phyloP scores from a whole-genome alignment of 441 rosid genomes.

The Adansonia grandidieri region DNA sequence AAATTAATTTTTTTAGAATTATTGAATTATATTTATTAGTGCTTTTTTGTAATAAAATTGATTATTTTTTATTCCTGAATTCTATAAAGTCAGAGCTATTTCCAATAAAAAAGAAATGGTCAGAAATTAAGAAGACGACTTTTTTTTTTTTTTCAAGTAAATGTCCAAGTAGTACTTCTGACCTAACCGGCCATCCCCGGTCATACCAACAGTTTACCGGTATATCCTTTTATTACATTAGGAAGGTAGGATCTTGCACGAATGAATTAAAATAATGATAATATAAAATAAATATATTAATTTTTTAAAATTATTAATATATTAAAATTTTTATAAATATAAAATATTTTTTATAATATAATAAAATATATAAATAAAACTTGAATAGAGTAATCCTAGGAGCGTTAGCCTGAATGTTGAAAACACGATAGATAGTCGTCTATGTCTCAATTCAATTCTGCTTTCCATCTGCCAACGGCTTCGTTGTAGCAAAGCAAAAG shows the following conservation, averaged over 20 bases:
- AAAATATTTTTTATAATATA: too few relatives aligned
- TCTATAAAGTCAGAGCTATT: not conserved
- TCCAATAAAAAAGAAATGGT: not conserved
- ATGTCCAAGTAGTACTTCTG: not conserved
- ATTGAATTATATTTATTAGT: too few relatives aligned
- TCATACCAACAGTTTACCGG: constrained; percentile 9
- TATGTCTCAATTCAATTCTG: not conserved
- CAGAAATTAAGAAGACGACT: not conserved
- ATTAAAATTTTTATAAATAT: too few relatives aligned
- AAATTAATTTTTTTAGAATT: too few relatives aligned
- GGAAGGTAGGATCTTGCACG: constrained; percentile 25
- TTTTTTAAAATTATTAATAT: too few relatives aligned
- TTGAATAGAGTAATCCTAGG: too few relatives aligned
- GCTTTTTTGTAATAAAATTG: too few relatives aligned
- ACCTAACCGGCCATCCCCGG: not conserved
- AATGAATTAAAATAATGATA: not conserved
- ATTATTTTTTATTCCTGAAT: not conserved
- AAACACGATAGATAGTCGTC: too few relatives aligned
- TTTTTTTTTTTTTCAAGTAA: not conserved
- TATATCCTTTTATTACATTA: not conserved
- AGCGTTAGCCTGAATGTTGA: not conserved
- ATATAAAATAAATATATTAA: too few relatives aligned
- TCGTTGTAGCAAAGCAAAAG: not conserved
- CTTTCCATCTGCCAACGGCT: constrained; percentile 18
- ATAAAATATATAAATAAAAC: too few relatives aligned